A percentile compares a stretch with the other conserved stretches of the same genome.
Conservation (phyloP, 768 basidiomycete species). For the Brasilioporus rufonigricans region DNA sequence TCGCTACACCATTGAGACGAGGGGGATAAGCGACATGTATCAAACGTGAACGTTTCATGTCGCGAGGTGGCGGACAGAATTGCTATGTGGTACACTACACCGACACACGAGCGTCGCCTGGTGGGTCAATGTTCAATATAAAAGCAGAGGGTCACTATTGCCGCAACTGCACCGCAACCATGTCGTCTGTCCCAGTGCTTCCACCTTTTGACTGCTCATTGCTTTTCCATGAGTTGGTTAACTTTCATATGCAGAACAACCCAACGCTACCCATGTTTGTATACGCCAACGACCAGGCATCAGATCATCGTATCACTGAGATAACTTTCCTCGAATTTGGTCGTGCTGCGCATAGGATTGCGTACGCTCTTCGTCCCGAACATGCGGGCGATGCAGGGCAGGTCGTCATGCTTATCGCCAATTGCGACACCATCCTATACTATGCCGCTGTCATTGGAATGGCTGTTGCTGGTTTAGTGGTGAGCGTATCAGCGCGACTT, state of each 20-base stretch:
- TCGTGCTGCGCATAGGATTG: neutral
- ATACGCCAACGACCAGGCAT: neutral
- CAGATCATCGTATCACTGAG: neutral
- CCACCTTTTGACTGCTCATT: conserved; percentile 18
- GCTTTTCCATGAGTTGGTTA: conserved; percentile 13
- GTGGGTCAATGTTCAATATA: neutral
- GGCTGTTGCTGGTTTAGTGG: neutral
- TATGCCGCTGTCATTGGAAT: neutral
- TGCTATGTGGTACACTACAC: too few species aligned
- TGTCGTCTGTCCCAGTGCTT: conserved; percentile 3
- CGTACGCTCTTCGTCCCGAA: neutral
- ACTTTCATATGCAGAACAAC: conserved; percentile 16
- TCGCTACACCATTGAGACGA: too few species aligned
- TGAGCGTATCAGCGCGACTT: neutral
- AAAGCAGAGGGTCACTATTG: neutral
- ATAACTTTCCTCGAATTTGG: conserved; percentile 6
- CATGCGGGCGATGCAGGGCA: neutral
- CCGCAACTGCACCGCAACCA: neutral
- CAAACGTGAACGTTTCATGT: too few species aligned
- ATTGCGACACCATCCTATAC: neutral
- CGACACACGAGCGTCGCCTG: too few species aligned
- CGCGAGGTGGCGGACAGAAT: too few species aligned
- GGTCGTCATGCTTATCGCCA: neutral
- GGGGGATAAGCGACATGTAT: too few species aligned
- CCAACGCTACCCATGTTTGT: neutral